Evolutionary conservation across 495 filamentous ascomycete species (phyloP), one percentile per base, ranked within the genome.

Genomic region (Aspergillus olivimuriae): DNA sequence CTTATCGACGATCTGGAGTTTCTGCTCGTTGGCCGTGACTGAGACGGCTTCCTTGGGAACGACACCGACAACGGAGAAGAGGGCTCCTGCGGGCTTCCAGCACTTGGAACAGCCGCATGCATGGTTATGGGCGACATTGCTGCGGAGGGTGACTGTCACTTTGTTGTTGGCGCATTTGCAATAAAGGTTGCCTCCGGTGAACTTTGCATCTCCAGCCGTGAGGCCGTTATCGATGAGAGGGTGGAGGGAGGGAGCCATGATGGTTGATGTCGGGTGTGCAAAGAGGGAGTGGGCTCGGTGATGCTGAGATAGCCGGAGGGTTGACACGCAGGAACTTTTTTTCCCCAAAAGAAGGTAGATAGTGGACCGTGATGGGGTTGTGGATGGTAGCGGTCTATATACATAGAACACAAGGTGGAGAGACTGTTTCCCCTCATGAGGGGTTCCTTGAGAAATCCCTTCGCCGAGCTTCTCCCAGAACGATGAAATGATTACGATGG

Each of bases 71-170:
- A 81, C 43, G 52, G 73, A 74, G 68, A 83, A 83, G 44, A 80
- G 70, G 2, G 76, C 60, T 23, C 74, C 71, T 0, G 46, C 24
- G 4, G 78, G 78, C 55, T 81, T 81, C 77, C 77, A 80, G 69
- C 77, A 82, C 53, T 80, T 77, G 47, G 77, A 81, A 64, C 78
- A 81, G 23, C 77, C 79, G 60, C 78, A 82, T 34, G 75, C 75
- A 58, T 83, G 78, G 68, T 83, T 81, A 65, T 79, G 74, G n/a
- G 66, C 65, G 34, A 81, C 68, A 53, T 79, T 72, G 53, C 64
- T 59, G 30, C 48, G 53, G 15, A 83, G 62, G 2, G 69, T 67
- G 14, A 81, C 62, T 35, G 70, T 65, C 31, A 82, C 75, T 18
- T 67, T 66, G 55, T 73, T 39, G 14, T 49, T 55, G 31, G 65